Evolutionary conservation across 2,329 filamentous ascomycete genomes (phyloP), one percentile per base, ranked within the genome.

Genomic region (Hysterium pulicare): DNA sequence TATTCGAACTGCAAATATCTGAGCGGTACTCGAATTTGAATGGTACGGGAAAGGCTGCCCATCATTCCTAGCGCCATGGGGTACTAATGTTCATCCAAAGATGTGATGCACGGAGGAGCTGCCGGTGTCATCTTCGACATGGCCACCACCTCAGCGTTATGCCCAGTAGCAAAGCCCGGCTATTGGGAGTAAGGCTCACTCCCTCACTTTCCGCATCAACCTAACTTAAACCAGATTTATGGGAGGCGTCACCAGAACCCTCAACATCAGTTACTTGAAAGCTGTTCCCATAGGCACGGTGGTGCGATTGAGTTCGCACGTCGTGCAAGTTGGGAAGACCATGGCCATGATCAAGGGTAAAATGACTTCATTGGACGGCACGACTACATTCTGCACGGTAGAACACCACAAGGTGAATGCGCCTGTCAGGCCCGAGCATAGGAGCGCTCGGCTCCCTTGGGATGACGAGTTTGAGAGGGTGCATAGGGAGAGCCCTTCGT

Each of bases 321-420:
- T 76, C 9, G 62, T 69, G 23, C 69, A 73, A 35, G 66, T 70
- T 13, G 75, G 75, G 9, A 68, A 66, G 47, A 74, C 72, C 15
- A 77, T 77, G 73, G 72, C 75, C 5, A 67, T 77, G 62, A 72
- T 77, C 31, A 63, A 69, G 7, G 74, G 72, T 3, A 64, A 64
- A 31, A 77, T 79, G 71, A 71, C 65, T 4, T 74, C 68, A 39
- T 53, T 69, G 13, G 74, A 78, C 51, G 71, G 73, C 0, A 72
- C 69, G 48, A 67, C 58, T 0, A 64, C 70, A 5, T 77, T 73
- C 49, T 73, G 70, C 40, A 75, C 73, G 1, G 73, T 66, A 26
- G 75, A 78, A 53, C 74, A 78, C 47, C 75, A 78, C 54, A 78
- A 78, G 47, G 73, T 77, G 9, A 67, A 69, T 38, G 58, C 70